A percentile compares a stretch with the other conserved stretches of the same genome.
Conservation (phyloP, 352 stramenopile genomes). For the Phytophthora chlamydospora region DNA sequence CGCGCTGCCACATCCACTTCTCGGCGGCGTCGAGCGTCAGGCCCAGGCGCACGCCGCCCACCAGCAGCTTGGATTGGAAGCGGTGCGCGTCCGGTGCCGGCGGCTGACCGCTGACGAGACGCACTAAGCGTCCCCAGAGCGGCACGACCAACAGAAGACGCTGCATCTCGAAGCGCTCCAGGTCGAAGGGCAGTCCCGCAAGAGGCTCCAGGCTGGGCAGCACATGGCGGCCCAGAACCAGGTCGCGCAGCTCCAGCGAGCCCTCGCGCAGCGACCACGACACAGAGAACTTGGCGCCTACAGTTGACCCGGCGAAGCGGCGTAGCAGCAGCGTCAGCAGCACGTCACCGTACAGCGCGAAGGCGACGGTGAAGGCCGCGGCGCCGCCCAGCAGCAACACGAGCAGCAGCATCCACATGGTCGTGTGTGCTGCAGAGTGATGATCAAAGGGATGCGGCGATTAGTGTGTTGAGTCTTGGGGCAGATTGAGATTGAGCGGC, state of each 20-base stretch:
- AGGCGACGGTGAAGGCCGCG: constrained; percentile 30
- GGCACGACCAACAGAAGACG: constrained; percentile 62
- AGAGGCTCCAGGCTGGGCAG: constrained; percentile 65
- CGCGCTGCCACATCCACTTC: constrained; percentile 77
- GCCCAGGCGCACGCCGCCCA: constrained; percentile 61
- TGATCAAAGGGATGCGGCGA: not conserved
- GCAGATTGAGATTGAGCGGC: too few species aligned
- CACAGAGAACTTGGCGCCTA: constrained; percentile 66
- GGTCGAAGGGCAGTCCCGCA: constrained; percentile 60
- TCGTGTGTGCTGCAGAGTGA: constrained; percentile 6
- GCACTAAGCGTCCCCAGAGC: constrained; percentile 44
- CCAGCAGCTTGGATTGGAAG: constrained; percentile 56
- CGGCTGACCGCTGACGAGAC: constrained; percentile 19
- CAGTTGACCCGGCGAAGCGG: constrained; percentile 43
- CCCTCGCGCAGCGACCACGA: constrained; percentile 69
- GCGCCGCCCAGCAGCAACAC: constrained; percentile 38
- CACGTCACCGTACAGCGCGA: constrained; percentile 60
- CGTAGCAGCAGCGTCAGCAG: constrained; percentile 64
- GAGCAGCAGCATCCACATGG: constrained; percentile 48
- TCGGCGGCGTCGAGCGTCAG: constrained; percentile 66
- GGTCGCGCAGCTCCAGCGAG: constrained; percentile 61
- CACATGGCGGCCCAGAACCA: constrained; percentile 49
- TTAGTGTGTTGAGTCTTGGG: not conserved
- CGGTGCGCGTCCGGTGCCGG: constrained; percentile 11
- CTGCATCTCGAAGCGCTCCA: constrained; percentile 69